These are phyloP conservation scores for Myxozyma kluyveri DNA, from an alignment of 805 yeast species.

Conservation along the genomic window DNA sequence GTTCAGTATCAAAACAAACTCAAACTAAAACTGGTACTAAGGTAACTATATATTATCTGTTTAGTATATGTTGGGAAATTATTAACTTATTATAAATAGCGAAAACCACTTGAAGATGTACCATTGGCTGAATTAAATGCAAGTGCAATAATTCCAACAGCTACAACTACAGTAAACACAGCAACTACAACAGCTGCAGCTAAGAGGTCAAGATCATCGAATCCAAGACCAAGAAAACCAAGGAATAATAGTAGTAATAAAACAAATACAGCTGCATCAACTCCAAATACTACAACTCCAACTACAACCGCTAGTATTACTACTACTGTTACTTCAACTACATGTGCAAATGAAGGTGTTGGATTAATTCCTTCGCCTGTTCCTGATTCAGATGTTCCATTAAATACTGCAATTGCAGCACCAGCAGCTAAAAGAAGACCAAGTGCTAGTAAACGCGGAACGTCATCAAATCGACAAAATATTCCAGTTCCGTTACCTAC, in stretches of 20 bases:
- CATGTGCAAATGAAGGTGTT: not conserved
- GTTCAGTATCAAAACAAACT: too few species aligned
- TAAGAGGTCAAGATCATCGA: not conserved
- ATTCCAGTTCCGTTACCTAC: too few species aligned
- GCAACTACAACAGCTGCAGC: not conserved
- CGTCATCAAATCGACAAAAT: too few species aligned
- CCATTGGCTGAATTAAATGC: slow-evolving; percentile 5
- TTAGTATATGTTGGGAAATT: too few species aligned
- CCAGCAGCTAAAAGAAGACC: too few species aligned
- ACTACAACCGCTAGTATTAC: not conserved
- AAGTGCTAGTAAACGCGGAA: too few species aligned
- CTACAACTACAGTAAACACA: not conserved
- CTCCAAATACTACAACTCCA: not conserved
- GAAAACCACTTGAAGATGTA: slow-evolving; percentile 15
- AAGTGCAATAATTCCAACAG: not conserved
- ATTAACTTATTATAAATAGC: not conserved
- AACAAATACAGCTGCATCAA: not conserved
- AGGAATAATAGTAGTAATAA: not conserved
- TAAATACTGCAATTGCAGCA: too few species aligned
- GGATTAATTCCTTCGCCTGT: too few species aligned
- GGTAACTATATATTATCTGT: too few species aligned
- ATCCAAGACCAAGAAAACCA: not conserved
- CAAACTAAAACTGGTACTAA: too few species aligned
- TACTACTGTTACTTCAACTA: not conserved
- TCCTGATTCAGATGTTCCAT: too few species aligned